phyloP scores from a whole-genome alignment of 176 grass and related monocot genomes.

The Musa itinerans region DNA sequence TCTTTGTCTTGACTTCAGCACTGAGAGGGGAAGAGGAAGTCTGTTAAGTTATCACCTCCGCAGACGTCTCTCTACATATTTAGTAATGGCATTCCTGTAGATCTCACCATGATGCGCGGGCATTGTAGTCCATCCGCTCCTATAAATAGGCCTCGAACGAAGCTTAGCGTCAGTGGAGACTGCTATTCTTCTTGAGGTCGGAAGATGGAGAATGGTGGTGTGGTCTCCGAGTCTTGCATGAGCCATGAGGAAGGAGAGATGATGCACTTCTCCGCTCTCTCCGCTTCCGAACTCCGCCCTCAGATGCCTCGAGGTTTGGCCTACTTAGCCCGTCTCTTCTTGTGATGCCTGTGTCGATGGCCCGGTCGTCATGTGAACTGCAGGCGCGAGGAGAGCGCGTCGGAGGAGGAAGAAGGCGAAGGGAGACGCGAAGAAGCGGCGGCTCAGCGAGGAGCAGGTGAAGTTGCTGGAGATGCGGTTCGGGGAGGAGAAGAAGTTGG shows the following conservation, averaged over 20 bases:
- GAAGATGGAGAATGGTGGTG: neutral
- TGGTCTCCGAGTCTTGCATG: neutral
- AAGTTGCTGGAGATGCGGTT: constrained; percentile 67
- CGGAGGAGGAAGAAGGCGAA: constrained; percentile 46
- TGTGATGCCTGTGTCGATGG: constrained; percentile 8
- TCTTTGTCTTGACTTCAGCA: too few relatives aligned
- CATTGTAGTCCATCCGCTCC: too few relatives aligned
- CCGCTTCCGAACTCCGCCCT: constrained; percentile 29
- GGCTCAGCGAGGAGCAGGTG: constrained; percentile 65
- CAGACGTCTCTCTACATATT: too few relatives aligned
- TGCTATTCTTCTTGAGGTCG: too few relatives aligned
- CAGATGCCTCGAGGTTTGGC: constrained; percentile 19
- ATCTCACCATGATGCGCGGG: too few relatives aligned
- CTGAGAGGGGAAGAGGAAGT: too few relatives aligned
- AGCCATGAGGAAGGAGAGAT: constrained; percentile 29
- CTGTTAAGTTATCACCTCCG: too few relatives aligned
- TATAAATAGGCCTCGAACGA: too few relatives aligned
- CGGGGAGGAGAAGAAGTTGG: constrained; percentile 63
- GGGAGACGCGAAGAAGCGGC: constrained; percentile 47
- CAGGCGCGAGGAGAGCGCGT: constrained; percentile 37
- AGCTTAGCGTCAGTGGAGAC: too few relatives aligned
- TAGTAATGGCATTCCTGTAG: too few relatives aligned
- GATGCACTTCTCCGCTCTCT: constrained; percentile 43
- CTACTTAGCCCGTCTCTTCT: neutral
- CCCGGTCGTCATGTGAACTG: neutral